Base-by-base conservation (phyloP, 257 asterid species). In the Cinchona pubescens region DNA sequence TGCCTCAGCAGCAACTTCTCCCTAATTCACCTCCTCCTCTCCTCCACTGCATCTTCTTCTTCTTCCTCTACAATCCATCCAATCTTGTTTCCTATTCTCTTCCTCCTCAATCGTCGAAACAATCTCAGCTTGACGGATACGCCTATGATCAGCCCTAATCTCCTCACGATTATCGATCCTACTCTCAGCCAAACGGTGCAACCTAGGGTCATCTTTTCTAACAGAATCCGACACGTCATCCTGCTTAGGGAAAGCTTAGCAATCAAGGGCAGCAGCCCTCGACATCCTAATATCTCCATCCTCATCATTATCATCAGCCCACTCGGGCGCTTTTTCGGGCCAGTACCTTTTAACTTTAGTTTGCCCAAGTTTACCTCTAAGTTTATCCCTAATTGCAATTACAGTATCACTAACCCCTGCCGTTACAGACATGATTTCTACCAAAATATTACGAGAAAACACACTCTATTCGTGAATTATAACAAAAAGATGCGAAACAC, bases 261-360 rank as follows among this genome's bases (percentile, higher is more conserved):
- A n/a, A n/a, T 90, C 94, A 7, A 90, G 90, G 38, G 88, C 87
- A 45, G 83, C 86, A 3, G 84, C 75, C 87, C 85, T 84, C n/a
- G 89, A 55, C 86, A 80, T 85, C 74, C 84, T 80, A 73, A 92
- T 83, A 71, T 90, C 97, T 27, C 87, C 95, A 63, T 84, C 97
- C 80, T 92, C 96, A 27, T 94, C 96, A 59, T 60, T 79, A 67
- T 90, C 96, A 65, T 90, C 97, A 1, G 97, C 97, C 97, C 97
- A 94, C 83, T 94, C 99, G 1, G 97, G 99, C 5, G 95, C 97
- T 83, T 92, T 92, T 11, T 97, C 99, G 0, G 99, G 96, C 99
- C 97, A 94, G 78, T 94, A 92, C 71, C 99, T 78, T 74, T 92
- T 94, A 74, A 94, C 99, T 83, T 90, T 92, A 37, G 99, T 94